Evolutionary conservation across 129 eudicot species (phyloP).

Genomic region (Logfia minima): DNA sequence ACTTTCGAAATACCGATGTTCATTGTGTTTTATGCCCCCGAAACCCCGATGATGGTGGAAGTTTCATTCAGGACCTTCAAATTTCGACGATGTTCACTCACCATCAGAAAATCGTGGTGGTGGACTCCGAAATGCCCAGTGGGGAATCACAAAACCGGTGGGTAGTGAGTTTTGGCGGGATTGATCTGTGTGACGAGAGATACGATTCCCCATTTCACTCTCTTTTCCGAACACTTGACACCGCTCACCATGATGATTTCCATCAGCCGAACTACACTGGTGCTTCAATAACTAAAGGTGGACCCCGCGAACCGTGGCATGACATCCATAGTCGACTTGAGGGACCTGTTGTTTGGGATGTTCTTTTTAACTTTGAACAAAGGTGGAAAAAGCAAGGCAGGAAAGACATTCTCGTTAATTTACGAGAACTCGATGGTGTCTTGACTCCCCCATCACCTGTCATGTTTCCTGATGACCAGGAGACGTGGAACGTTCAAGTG

Average conservation of each 20-base stretch:
- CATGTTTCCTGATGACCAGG: constrained; percentile 63
- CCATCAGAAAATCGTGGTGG: constrained; percentile 78
- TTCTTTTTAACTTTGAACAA: constrained; percentile 71
- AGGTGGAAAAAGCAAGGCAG: constrained; percentile 86
- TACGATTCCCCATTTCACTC: constrained; percentile 77
- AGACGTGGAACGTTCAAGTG: constrained; percentile 74
- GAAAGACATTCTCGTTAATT: constrained; percentile 56
- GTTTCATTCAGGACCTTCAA: constrained; percentile 63
- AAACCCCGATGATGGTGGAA: constrained; percentile 74
- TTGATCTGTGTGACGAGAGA: constrained; percentile 79
- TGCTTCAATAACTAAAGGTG: constrained; percentile 63
- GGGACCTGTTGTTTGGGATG: constrained; percentile 91
- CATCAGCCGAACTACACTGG: constrained; percentile 80
- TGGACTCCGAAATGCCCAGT: constrained; percentile 60
- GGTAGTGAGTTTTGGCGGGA: constrained; percentile 76
- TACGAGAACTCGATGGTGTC: constrained; percentile 57
- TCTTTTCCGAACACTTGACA: constrained; percentile 69
- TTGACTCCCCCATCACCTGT: constrained; percentile 71
- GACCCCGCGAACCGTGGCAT: constrained; percentile 90
- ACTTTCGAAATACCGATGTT: constrained; percentile 52
- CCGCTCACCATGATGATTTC: constrained; percentile 82
- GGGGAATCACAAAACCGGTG: constrained; percentile 55
- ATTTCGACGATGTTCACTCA: constrained; percentile 82
- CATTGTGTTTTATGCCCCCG: constrained; percentile 78
- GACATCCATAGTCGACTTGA: constrained; percentile 69